Percentiles rank a stretch among this genome's conserved stretches.
Conservation (phyloP, 805 yeast species). For the Metschnikowia amazonensis region DNA sequence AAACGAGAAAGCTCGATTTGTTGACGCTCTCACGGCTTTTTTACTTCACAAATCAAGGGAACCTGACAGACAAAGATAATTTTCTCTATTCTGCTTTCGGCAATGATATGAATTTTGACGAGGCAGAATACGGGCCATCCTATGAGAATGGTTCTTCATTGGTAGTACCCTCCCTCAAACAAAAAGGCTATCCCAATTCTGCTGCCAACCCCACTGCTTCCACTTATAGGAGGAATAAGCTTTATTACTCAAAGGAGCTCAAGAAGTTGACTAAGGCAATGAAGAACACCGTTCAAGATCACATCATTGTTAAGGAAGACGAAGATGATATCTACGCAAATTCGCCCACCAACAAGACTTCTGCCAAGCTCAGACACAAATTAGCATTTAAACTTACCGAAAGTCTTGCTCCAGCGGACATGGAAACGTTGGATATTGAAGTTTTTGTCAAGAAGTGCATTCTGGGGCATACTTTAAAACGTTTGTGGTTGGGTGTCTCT, state of each 20-base stretch:
- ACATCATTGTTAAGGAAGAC: slow-evolving; percentile 24
- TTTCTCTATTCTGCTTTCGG: slow-evolving; percentile 13
- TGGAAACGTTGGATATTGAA: slow-evolving; percentile 41
- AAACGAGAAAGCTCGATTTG: slow-evolving; percentile 52
- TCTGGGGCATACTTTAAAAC: slow-evolving; percentile 30
- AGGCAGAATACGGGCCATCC: slow-evolving; percentile 5
- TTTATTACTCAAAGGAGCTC: slow-evolving; percentile 38
- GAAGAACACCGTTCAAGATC: slow-evolving; percentile 69
- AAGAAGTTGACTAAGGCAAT: slow-evolving; percentile 61
- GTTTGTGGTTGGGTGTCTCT: slow-evolving; percentile 30
- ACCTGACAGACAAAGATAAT: slow-evolving; percentile 23
- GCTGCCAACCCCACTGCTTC: slow-evolving; percentile 13
- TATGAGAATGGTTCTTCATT: neutral
- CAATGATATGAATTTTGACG: slow-evolving; percentile 10
- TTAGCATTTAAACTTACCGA: slow-evolving; percentile 35
- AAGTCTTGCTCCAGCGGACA: slow-evolving; percentile 32
- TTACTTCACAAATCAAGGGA: slow-evolving; percentile 31
- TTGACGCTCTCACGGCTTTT: slow-evolving; percentile 44
- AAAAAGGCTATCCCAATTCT: neutral
- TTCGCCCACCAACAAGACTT: slow-evolving; percentile 14
- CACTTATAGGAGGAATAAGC: slow-evolving; percentile 25
- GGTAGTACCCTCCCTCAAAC: neutral
- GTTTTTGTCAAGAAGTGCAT: slow-evolving; percentile 28
- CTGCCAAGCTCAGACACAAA: slow-evolving; percentile 29
- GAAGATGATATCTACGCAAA: slow-evolving; percentile 15